Conservation (phyloP, 805 yeast species). For the Saccharomycopsis fodiens region DNA sequence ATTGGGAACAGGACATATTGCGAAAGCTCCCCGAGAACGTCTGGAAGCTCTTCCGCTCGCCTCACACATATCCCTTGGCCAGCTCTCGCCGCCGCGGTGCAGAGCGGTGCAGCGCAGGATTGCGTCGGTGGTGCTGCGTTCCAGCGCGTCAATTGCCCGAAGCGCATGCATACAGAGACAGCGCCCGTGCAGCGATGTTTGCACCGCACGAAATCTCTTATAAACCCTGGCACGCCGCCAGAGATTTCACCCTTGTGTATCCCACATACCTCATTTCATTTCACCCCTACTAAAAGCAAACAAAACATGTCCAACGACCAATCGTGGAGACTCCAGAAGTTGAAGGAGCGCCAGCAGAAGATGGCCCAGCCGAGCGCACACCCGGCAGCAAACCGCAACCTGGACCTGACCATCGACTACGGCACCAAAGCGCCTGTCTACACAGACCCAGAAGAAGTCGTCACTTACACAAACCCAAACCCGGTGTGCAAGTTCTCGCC, state of each 20-base stretch:
- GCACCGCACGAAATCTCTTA: background rate
- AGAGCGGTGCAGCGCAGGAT: slow-evolving; percentile 1
- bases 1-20: too few relatives aligned
- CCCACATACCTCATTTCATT: background rate
- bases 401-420: background rate
- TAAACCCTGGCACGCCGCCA: background rate
- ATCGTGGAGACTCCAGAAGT: slow-evolving; percentile 19
- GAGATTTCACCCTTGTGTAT: background rate
- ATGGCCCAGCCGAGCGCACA: background rate
- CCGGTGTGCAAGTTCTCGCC: slow-evolving; percentile 14
- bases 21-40: too few relatives aligned
- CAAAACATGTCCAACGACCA: slow-evolving; percentile 8
- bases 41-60: too few relatives aligned
- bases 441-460: background rate
- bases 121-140: background rate
- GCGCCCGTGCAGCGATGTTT: background rate
- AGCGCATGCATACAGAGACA: background rate
- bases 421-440: background rate
- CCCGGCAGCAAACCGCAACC: background rate
- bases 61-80: background rate
- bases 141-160: background rate
- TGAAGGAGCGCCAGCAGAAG: slow-evolving; percentile 14
- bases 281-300: background rate
- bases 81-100: background rate
- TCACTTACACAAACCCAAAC: slow-evolving; percentile 15